Base-by-base conservation (phyloP, 805 yeast species). In the Cyberlindnera maritima region DNA sequence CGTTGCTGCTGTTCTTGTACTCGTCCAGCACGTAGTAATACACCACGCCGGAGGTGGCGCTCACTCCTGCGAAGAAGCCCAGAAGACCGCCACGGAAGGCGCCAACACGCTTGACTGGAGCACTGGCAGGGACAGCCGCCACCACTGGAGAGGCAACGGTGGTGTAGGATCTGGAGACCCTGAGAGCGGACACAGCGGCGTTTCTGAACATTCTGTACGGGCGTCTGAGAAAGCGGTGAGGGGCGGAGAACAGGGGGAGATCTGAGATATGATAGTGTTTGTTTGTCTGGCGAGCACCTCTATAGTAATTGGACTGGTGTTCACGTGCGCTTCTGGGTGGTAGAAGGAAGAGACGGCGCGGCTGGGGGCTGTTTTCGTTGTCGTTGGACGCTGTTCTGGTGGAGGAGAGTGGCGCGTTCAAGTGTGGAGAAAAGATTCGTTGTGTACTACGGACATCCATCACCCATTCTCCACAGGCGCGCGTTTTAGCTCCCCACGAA, bases 1-100 rank as follows among this genome's bases (percentile, higher is more conserved):
- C 85, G 57, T 76, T 77, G 63, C 83, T 86, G 56, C 92, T 78
- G 50, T 76, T 71, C 63, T 83, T 81, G 74, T 86, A 87, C 65
- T 85, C 86, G 60, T 88, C 94, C 48, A 87, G 66, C 55, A 87
- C 72, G 66, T 87, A 88, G 64, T 80, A 84, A 71, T 88, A 88
- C 14, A 91, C 81, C 8, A 80, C 86, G 46, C 76, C 77, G 2
- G 95, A 91, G 15, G 96, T 85, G 52, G 76, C 63, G 19, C 88
- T 72, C 33, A 84, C 85, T 38, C 96, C 96, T 26, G 82, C 70
- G 45, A 88, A 74, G 66, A 88, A 89, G 2, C 96, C 96, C 45
- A 87, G 69, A 52, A 88, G 71, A 5, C 72, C 76, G 15, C 76
- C 76, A 44, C 73, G 69, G 55, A 72, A 61, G 14, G 72, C 75